Evolutionary conservation across 352 stramenopile species (phyloP).

Genomic region (Blastocystis sp.): DNA sequence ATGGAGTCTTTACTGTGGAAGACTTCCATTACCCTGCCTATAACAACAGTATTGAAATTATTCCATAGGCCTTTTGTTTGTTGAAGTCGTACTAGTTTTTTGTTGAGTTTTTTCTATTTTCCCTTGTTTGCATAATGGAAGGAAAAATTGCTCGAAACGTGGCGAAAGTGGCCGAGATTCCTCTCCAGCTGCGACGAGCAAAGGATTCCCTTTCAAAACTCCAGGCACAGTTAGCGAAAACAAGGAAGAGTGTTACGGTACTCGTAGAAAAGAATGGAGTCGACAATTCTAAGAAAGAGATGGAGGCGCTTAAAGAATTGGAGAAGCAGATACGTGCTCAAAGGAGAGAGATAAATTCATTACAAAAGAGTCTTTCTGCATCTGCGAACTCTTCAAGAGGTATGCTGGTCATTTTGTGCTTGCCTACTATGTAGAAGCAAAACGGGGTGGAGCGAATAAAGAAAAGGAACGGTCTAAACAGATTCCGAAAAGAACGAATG

Average conservation of each 20-base stretch:
- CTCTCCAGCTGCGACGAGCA: not conserved
- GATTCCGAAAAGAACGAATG: not conserved
- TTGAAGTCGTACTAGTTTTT: not conserved
- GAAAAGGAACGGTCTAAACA: not conserved
- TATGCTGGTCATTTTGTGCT: not conserved
- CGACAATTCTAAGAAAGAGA: not conserved
- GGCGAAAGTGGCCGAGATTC: constrained; percentile 5
- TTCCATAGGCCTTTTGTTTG: constrained; percentile 63
- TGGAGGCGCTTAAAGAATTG: not conserved
- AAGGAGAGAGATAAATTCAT: not conserved
- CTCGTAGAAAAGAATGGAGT: not conserved
- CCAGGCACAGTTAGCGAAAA: not conserved
- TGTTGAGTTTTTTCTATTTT: not conserved
- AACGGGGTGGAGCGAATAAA: not conserved
- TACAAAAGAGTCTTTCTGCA: not conserved
- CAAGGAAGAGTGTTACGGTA: not conserved
- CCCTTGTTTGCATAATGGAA: not conserved
- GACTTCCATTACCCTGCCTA: constrained; percentile 66
- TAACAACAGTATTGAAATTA: constrained; percentile 66
- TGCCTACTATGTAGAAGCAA: not conserved
- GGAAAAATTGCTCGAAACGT: not conserved
- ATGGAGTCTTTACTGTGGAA: constrained; percentile 65
- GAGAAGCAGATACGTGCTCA: not conserved
- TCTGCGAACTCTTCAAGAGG: not conserved
- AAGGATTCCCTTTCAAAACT: not conserved